A percentile compares a stretch with the other conserved stretches of the same genome.
Evolutionary conservation across 2,329 filamentous ascomycete genomes (phyloP).

Genomic region (Talaromyces sp.): DNA sequence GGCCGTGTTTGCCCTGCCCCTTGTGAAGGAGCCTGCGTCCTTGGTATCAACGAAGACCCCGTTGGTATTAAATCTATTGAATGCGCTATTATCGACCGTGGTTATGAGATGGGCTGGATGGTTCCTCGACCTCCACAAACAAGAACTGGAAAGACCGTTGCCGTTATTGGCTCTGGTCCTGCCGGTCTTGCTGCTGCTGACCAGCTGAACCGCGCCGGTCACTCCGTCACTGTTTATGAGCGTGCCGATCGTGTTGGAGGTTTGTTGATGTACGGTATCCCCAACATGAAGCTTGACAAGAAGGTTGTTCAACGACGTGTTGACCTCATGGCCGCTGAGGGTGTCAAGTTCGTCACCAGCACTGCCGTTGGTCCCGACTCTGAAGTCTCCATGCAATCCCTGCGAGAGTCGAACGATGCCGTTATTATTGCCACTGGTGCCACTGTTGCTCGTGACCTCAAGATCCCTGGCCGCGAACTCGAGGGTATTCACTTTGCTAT

Average conservation of each 20-base stretch:
- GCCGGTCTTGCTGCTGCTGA: slow-evolving; percentile 86
- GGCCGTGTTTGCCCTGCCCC: slow-evolving; percentile 94
- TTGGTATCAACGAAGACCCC: slow-evolving; percentile 94
- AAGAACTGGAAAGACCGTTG: slow-evolving; percentile 82
- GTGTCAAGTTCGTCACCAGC: slow-evolving; percentile 74
- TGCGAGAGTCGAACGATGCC: slow-evolving; percentile 71
- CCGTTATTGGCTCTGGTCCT: slow-evolving; percentile 87
- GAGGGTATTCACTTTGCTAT: slow-evolving; percentile 94
- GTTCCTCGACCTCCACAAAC: slow-evolving; percentile 71
- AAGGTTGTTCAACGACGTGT: slow-evolving; percentile 92
- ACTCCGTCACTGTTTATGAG: slow-evolving; percentile 86
- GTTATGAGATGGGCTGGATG: slow-evolving; percentile 99
- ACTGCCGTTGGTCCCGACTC: slow-evolving; percentile 73
- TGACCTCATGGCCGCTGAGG: slow-evolving; percentile 89
- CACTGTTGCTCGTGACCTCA: slow-evolving; percentile 87
- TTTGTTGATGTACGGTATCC: slow-evolving; percentile 96
- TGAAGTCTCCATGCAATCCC: slow-evolving; percentile 62
- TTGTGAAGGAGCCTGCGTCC: slow-evolving; percentile 91
- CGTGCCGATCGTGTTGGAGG: slow-evolving; percentile 86
- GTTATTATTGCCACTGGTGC: slow-evolving; percentile 90
- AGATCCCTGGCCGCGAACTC: slow-evolving; percentile 81
- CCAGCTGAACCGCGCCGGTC: slow-evolving; percentile 89
- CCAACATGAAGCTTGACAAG: slow-evolving; percentile 99
- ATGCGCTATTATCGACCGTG: slow-evolving; percentile 94
- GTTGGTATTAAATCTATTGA: slow-evolving; percentile 98